A percentile compares a stretch with the other conserved stretches of the same genome.
phyloP scores from a whole-genome alignment of 192 early-diverging fungal genomes.

The Backusella westeae region DNA sequence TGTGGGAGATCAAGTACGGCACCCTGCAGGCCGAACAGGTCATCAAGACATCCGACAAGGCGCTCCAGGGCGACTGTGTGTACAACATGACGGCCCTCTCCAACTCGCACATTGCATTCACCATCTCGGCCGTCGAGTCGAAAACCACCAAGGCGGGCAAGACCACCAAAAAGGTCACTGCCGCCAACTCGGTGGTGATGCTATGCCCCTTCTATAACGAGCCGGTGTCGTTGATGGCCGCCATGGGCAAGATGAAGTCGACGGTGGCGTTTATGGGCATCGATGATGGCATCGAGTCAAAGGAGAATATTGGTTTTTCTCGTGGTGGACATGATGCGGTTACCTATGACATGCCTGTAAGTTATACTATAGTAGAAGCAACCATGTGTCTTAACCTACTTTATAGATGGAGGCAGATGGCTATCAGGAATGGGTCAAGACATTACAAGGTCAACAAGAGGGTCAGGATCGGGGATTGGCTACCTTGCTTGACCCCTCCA shows the following conservation, averaged over 20 bases:
- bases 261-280: constrained; percentile 34
- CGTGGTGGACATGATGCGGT: constrained; percentile 27
- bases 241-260: constrained; percentile 47
- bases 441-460: constrained; percentile 22
- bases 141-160: constrained; percentile 20
- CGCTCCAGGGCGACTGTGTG: background rate
- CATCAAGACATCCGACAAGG: constrained; percentile 9
- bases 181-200: constrained; percentile 37
- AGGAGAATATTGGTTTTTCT: constrained; percentile 14
- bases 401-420: background rate
- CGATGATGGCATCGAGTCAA: background rate
- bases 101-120: constrained; percentile 41
- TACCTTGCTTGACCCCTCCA: constrained; percentile 18
- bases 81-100: constrained; percentile 34
- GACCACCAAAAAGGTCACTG: background rate
- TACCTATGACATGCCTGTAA: background rate
- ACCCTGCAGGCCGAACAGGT: constrained; percentile 46
- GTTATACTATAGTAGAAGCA: too few relatives aligned
- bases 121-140: constrained; percentile 28
- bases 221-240: constrained; percentile 51
- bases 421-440: constrained; percentile 20
- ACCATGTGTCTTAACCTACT: background rate
- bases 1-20: constrained; percentile 53
- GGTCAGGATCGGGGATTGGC: constrained; percentile 25
- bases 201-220: constrained; percentile 44